These are phyloP conservation scores for Patellifolia procumbens DNA, from an alignment of 179 eudicot genomes.

Conservation along the genomic window DNA sequence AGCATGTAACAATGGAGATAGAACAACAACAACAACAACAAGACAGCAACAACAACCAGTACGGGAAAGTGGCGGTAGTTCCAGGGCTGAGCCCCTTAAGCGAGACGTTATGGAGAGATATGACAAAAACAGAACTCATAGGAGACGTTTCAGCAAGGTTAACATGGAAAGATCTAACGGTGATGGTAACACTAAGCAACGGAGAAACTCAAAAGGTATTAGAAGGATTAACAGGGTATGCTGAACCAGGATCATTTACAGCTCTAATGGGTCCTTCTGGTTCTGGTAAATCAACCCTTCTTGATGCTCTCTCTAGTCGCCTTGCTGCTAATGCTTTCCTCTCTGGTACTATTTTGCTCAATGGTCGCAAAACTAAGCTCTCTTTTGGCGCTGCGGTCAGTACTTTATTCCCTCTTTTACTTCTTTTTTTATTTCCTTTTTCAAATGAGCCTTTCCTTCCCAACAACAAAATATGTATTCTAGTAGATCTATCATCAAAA, in stretches of 20 bases:
- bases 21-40: conserved; percentile 33
- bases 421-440: neutral
- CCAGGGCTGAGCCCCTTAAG: conserved; percentile 81
- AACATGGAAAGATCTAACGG: conserved; percentile 89
- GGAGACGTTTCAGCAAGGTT: conserved; percentile 91
- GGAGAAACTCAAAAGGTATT: conserved; percentile 89
- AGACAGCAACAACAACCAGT: neutral
- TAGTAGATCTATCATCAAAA: too few relatives aligned
- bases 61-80: conserved; percentile 30
- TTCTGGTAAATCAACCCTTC: conserved; percentile 87
- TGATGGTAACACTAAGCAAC: conserved; percentile 67
- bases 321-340: conserved; percentile 89
- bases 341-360: conserved; percentile 74
- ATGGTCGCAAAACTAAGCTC: conserved; percentile 89
- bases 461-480: too few relatives aligned
- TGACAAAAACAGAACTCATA: conserved; percentile 40
- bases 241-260: conserved; percentile 82
- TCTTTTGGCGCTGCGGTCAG: conserved; percentile 86
- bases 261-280: conserved; percentile 99
- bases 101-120: conserved; percentile 83
- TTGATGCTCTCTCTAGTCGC: conserved; percentile 85
- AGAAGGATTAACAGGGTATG: conserved; percentile 76
- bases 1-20: conserved; percentile 56
- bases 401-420: neutral
- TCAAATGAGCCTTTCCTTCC: too few relatives aligned